Evolutionary conservation across 202 grass and related monocot species (phyloP), one percentile per base, ranked within the genome.

Genomic region (Schoenoplectus triqueter): DNA sequence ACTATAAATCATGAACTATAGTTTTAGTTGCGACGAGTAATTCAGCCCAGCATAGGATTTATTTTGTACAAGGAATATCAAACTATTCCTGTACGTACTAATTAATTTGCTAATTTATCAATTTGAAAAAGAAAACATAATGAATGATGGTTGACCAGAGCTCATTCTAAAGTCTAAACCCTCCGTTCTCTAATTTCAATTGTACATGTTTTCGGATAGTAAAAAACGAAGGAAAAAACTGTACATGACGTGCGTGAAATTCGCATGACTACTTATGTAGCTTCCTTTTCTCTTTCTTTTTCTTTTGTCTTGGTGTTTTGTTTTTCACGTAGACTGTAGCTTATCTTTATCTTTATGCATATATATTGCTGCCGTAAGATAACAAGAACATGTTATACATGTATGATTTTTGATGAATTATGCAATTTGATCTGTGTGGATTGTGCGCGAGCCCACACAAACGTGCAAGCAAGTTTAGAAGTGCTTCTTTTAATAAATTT

Each of bases 241-340:
- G 71, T 55, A 17, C 42, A 72, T 75, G 71, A 22, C 55, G 73
- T 75, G 72, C 72, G 11, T 76, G 49, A 55, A 55, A 49, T 76
- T 55, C 4, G 40, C 40, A 46, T 45, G 73, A 55, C 50, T 56
- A 76, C 17, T 72, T 76, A 76, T 8, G 7, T 50, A 20, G 48
- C 50, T 39, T 76, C 11, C 14, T 76, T 76, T 76, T 40, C 55
- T 56, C 19, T 22, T 75, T 46, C 13, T 57, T 75, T 54, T 18
- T 55, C 21, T 56, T 55, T 54, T 22, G 14, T 10, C 20, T 76
- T 56, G 73, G 73, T 50, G 73, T 76, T 50, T 56, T 55, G 73
- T 41, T 57, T 73, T 15, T 77, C 20, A 77, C n/a, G 73, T 40
- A 57, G 20, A 57, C 73, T 56, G 10, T 56, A 77, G 73, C 50